Percentiles rank a stretch among this genome's conserved stretches.
Evolutionary conservation across 176 grass and related monocot genomes (phyloP).

Genomic region (Carex littledalei): DNA sequence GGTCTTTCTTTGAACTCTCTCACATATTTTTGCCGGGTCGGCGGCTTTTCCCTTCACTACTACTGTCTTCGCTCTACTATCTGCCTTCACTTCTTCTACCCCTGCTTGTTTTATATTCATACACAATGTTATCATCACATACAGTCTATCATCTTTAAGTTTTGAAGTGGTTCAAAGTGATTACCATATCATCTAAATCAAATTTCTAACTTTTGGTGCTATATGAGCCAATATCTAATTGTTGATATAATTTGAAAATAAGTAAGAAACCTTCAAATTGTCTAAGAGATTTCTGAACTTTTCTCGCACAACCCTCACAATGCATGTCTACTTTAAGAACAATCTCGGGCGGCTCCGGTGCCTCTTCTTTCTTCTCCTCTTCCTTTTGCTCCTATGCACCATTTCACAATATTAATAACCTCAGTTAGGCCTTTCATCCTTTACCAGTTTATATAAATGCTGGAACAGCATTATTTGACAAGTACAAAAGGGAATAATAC

Average conservation of each 20-base stretch:
- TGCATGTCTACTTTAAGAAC: conserved; percentile 79
- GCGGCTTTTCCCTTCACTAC: conserved; percentile 43
- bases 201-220: neutral
- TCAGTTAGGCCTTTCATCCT: neutral
- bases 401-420: neutral
- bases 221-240: neutral
- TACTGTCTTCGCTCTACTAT: conserved; percentile 52
- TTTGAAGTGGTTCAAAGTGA: neutral
- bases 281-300: conserved; percentile 43
- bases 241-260: neutral
- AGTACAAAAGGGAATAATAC: neutral
- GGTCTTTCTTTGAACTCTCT: conserved; percentile 62
- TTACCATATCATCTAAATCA: neutral
- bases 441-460: neutral
- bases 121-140: neutral
- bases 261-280: conserved; percentile 38
- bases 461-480: neutral
- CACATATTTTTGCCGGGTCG: conserved; percentile 48
- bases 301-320: conserved; percentile 61
- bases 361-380: conserved; percentile 24
- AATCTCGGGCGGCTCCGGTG: conserved; percentile 39
- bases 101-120: conserved; percentile 19
- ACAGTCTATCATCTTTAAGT: neutral
- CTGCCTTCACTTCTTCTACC: conserved; percentile 47
- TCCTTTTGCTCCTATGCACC: conserved; percentile 39